A percentile compares a stretch with the other conserved stretches of the same genome.
Evolutionary conservation across 768 basidiomycete species (phyloP).

Genomic region (Mycena indigotica): DNA sequence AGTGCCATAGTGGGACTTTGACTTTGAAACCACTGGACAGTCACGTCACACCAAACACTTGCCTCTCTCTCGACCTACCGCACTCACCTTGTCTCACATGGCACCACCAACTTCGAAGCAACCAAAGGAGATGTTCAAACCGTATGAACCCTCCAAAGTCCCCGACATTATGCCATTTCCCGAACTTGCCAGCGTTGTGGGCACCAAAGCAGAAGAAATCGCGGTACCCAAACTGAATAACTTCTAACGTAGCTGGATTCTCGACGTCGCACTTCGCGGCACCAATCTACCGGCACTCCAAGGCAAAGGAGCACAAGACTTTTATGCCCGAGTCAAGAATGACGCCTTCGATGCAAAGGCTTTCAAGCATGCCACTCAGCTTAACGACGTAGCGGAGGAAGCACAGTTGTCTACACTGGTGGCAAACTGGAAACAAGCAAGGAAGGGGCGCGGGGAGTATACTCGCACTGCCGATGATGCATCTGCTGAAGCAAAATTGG

Average conservation of each 20-base stretch:
- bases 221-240: slow-evolving; percentile 9
- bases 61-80: too few species aligned
- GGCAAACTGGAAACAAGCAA: slow-evolving; percentile 5
- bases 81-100: too few species aligned
- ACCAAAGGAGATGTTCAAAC: slow-evolving; percentile 6
- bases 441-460: too few species aligned
- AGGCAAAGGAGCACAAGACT: background rate
- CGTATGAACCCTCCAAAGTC: slow-evolving; percentile 1
- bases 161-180: slow-evolving; percentile 15
- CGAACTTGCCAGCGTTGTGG: background rate
- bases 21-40: too few species aligned
- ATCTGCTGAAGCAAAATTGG: too few species aligned
- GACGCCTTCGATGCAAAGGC: slow-evolving; percentile 7
- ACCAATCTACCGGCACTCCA: background rate
- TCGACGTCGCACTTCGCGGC: slow-evolving; percentile 1
- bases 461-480: too few species aligned
- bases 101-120: too few species aligned
- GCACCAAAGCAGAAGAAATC: background rate
- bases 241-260: slow-evolving; percentile 8
- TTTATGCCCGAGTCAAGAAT: slow-evolving; percentile 3
- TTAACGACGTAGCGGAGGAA: slow-evolving; percentile 3
- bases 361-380: slow-evolving; percentile 8
- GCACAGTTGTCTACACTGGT: background rate
- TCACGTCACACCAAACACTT: too few species aligned
- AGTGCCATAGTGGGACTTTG: background rate